Base-by-base conservation (phyloP, 176 grass and related monocot species). In the Ensete ventricosum region DNA sequence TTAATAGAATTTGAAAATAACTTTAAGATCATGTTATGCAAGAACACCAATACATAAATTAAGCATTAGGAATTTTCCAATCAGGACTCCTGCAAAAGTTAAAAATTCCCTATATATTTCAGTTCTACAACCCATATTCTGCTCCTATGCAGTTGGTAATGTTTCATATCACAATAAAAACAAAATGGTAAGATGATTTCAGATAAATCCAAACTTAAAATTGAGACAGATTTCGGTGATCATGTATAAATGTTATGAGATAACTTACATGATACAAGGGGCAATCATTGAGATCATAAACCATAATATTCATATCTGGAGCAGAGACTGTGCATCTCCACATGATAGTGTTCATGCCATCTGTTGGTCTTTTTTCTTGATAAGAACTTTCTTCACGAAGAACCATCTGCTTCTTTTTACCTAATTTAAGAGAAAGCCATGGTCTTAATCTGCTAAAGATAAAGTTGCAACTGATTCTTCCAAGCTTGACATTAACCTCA, bases 361-460 rank as follows among this genome's bases (percentile, higher is more conserved):
- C 90, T 80, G 87, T 76, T 49, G 82, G 79, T 11, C 52, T 34
- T 77, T 74, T 86, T 69, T 84, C 79, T 81, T 74, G 81, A 70
- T 86, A 81, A 84, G 85, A 27, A 82, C 71, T 86, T 67, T 90
- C 75, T 16, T 64, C 90, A 85, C 11, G 72, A 90, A 88, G 77
- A 88, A 97, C 83, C 81, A 82, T 71, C 9, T 74, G 73, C 74
- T 98, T 93, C 72, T 91, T 93, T 81, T 93, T 91, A 78, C 80
- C 81, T 64, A 84, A 64, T 25, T 80, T 79, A 52, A 93, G 63
- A 73, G 60, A 74, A 83, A 93, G 79, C 78, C 90, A 66, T 62
- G 94, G 90, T 81, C 74, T 88, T 77, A 98, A 90, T 87, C 87
- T 98, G 88, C 84, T 87, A 63, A 89, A 63, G 82, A 91, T 85